These are phyloP conservation scores for Blastobotrys parvus DNA, from an alignment of 805 yeast genomes.

Conservation along the genomic window DNA sequence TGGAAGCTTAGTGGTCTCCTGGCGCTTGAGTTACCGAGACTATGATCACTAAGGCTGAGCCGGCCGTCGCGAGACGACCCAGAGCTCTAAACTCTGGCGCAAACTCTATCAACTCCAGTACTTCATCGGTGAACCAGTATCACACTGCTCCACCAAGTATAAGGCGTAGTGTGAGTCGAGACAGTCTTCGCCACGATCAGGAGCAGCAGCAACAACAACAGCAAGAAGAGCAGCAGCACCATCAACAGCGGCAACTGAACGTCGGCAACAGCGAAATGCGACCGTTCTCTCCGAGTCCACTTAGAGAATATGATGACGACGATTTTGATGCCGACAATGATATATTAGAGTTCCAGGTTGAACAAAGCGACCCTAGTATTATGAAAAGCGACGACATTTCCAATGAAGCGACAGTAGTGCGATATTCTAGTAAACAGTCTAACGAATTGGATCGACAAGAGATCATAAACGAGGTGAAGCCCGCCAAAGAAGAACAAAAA, in stretches of 20 bases:
- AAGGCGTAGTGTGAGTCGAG: neutral
- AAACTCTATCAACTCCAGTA: too few species aligned
- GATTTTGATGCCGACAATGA: constrained; percentile 20
- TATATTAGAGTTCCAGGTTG: constrained; percentile 32
- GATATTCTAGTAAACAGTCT: constrained; percentile 6
- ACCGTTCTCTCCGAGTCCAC: neutral
- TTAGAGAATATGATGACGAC: constrained; percentile 2
- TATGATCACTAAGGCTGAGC: too few species aligned
- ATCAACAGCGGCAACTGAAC: too few species aligned
- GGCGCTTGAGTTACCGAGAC: too few species aligned
- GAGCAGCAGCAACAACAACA: neutral
- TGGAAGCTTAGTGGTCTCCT: too few species aligned
- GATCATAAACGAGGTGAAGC: neutral
- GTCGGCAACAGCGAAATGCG: too few species aligned
- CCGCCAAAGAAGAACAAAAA: neutral
- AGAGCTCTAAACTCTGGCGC: too few species aligned
- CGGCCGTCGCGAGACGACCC: too few species aligned
- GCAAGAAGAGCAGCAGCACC: too few species aligned
- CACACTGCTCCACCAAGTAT: neutral
- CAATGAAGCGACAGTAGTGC: constrained; percentile 14
- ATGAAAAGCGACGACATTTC: constrained; percentile 12
- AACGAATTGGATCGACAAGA: neutral
- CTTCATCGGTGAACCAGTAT: too few species aligned
- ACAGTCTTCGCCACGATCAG: neutral
- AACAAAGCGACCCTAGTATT: constrained; percentile 20